Evolutionary conservation across 2,329 filamentous ascomycete species (phyloP), one percentile per base, ranked within the genome.

Genomic region (Eutypella sp.): DNA sequence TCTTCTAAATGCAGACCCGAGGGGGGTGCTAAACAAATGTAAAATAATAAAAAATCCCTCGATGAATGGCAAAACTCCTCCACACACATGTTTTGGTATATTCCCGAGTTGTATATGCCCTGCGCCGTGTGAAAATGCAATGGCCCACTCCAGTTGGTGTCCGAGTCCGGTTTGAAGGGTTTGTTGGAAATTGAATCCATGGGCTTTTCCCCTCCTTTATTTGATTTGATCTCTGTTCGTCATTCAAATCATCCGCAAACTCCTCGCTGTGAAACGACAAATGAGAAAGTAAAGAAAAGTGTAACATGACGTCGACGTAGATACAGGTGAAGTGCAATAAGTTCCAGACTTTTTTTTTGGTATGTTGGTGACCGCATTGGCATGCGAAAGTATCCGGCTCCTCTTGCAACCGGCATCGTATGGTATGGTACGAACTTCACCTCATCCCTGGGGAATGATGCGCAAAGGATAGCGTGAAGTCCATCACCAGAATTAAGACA

Each of bases 211-310:
- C 45, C 40, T 46, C 47, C 50, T 57, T 51, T 59, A 50, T 46
- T 45, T 48, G 46, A 47, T 43, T 54, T 46, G 50, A 52, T 56
- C 54, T 49, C 54, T n/a, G n/a, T n/a, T n/a, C 48, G 41, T 58
- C 50, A 51, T 47, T 51, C 55, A 54, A 54, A 53, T 55, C 49
- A 49, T 50, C 58, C 54, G 42, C 55, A 51, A 63, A 63, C 61
- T 64, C 61, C 61, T 52, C 60, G 61, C 60, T 64, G 51, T n/a
- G 53, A 45, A 52, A 51, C 57, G 54, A 58, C 51, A 60, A 53
- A 60, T 45, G 54, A 57, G 52, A 55, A 50, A n/a, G n/a, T n/a
- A n/a, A n/a, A n/a, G n/a, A n/a, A n/a, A n/a, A n/a, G n/a, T n/a
- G n/a, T n/a, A 47, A 53, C 49, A 53, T 51, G 45, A 50, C 47